Conservation (phyloP, 148 eudicot genomes). For the Polygonum maritimum region DNA sequence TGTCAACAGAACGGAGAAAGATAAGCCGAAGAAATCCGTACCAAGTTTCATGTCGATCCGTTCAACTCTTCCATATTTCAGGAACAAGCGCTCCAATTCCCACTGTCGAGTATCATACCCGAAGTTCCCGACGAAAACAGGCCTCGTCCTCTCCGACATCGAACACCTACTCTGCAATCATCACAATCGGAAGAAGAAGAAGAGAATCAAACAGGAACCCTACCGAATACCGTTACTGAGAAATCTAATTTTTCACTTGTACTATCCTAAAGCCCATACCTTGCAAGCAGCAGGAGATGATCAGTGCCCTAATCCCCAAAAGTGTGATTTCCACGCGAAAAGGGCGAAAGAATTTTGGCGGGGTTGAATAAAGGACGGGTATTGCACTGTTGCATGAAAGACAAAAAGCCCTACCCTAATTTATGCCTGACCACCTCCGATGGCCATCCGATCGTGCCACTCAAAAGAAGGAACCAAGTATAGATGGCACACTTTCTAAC, state of each 20-base stretch:
- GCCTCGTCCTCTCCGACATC: slow-evolving; percentile 34
- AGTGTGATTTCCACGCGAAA: background rate
- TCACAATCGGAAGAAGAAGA: background rate
- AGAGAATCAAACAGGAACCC: background rate
- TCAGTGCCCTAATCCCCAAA: background rate
- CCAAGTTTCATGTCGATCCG: slow-evolving; percentile 96
- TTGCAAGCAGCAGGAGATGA: background rate
- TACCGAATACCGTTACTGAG: background rate
- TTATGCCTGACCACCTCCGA: background rate
- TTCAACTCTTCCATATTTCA: slow-evolving; percentile 73
- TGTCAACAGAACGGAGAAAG: background rate
- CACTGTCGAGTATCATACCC: slow-evolving; percentile 73
- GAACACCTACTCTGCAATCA: background rate
- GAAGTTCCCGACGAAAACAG: slow-evolving; percentile 78
- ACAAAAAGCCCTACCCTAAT: background rate
- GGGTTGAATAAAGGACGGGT: background rate
- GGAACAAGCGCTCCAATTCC: slow-evolving; percentile 72
- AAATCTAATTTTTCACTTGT: background rate
- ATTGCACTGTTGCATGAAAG: background rate
- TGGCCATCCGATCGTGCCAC: background rate
- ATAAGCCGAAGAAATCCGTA: slow-evolving; percentile 10
- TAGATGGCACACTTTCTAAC: background rate
- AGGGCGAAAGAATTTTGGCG: slow-evolving; percentile 2
- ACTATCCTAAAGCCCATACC: background rate
- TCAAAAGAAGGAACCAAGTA: background rate